Evolutionary conservation across 2,329 filamentous ascomycete genomes (phyloP).

Genomic region (Colletotrichum sp.): DNA sequence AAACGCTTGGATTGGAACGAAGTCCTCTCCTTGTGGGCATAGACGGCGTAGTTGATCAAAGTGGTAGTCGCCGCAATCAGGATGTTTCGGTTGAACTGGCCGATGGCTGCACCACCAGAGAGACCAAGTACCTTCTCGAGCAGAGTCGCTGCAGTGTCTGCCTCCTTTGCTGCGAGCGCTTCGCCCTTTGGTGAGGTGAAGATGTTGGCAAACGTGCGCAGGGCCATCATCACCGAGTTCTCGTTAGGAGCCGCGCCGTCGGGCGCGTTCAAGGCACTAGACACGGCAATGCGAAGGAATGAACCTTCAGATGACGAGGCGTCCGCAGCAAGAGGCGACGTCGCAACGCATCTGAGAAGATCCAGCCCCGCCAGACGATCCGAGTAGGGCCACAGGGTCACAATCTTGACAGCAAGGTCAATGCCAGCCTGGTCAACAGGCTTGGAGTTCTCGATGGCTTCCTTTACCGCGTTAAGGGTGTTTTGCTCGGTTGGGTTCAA

Average conservation of each 20-base stretch:
- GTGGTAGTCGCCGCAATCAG: constrained; percentile 82
- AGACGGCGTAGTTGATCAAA: constrained; percentile 84
- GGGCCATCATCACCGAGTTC: constrained; percentile 88
- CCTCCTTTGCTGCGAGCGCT: constrained; percentile 62
- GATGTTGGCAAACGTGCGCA: constrained; percentile 82
- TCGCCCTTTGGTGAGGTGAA: constrained; percentile 79
- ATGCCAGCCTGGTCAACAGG: constrained; percentile 58
- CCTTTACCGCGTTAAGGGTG: constrained; percentile 64
- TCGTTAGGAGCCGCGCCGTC: constrained; percentile 64
- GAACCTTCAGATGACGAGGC: constrained; percentile 59
- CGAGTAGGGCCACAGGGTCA: constrained; percentile 79
- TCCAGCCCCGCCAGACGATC: constrained; percentile 87
- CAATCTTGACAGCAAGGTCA: constrained; percentile 72
- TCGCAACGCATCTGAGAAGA: constrained; percentile 81
- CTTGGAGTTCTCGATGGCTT: constrained; percentile 65
- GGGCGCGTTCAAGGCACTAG: constrained; percentile 43
- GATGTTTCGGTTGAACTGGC: constrained; percentile 74
- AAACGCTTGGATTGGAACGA: constrained; percentile 46
- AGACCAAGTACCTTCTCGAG: constrained; percentile 67
- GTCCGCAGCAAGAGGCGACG: constrained; percentile 69
- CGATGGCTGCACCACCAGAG: constrained; percentile 51
- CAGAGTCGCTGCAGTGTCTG: constrained; percentile 64
- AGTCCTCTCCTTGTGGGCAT: constrained; percentile 57
- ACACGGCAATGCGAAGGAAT: constrained; percentile 61
- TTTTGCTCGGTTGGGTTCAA: constrained; percentile 76